Base-by-base conservation (phyloP, 768 basidiomycete genomes). In the Mycena amicta region DNA sequence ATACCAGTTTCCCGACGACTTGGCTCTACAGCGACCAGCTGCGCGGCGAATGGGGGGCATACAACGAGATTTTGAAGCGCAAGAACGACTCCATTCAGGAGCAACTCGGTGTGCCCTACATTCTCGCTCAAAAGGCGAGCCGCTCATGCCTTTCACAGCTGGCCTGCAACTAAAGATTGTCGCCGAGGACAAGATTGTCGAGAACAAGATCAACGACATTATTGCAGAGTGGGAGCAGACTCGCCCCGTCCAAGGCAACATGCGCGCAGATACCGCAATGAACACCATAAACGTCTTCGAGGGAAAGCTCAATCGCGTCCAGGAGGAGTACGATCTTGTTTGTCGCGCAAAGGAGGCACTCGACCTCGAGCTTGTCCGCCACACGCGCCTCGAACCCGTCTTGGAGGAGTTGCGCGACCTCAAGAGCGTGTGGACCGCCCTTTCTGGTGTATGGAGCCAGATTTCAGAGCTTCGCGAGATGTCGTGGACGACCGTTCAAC, bases 21-120 rank as follows among this genome's bases (percentile, higher is more conserved):
- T 99, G 97, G 97, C 86, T 98, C 0, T 97, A 98, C 72, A 94
- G 93, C 65, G 97, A 99, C 72, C 97, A 98, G 70, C 85, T 99
- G 47, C 84, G 92, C 60, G 94, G 95, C 20, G 97, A 99, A 77
- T 99, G 97, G 97, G 92, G 92, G 69, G 95, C 96, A 27, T 98
- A 95, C 77, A 93, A 95, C 64, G 96, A 98, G 75, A 98, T 98
- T 57, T 78, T 99, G 71, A 94, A 94, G 80, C 82, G 97, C 67
- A 98, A 98, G 86, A 96, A 95, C 65, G 95, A 95, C 70, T 92
- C 93, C 26, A 99, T 99, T 67, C 94, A 98, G 77, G 95, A 98
- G 74, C 97, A 99, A 71, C 83, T 98, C 43, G 92, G 95, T 95
- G 72, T 57, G 84, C 71, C 27, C n/a, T n/a, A 39, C 27, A 40